Percentiles rank a stretch among this genome's conserved stretches.
Conservation (phyloP, 371 early-diverging fungal species). For the Smittium mucronatum region DNA sequence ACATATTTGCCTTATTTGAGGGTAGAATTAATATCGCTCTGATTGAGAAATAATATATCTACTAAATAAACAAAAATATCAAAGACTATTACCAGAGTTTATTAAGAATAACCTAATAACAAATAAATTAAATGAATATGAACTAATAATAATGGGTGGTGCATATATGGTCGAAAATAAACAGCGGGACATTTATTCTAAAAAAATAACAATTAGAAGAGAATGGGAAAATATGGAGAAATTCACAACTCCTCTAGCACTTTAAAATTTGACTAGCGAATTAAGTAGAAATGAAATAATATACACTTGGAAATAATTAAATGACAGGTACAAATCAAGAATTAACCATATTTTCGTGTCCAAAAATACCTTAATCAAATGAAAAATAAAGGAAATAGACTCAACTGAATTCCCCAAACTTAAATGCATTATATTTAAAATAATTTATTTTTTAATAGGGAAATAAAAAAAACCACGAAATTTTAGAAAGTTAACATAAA, state of each 20-base stretch:
- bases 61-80: neutral
- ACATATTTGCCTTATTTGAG: neutral
- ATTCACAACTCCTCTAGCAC: neutral
- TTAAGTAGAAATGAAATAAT: neutral
- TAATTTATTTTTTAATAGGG: neutral
- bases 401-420: neutral
- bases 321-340: neutral
- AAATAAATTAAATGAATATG: neutral
- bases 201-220: neutral
- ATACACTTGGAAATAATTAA: neutral
- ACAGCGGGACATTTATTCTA: neutral
- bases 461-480: neutral
- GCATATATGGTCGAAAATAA: constrained; percentile 7
- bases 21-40: constrained; percentile 2
- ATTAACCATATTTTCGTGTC: constrained; percentile 7
- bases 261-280: neutral
- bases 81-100: neutral
- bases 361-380: neutral
- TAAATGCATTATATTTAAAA: neutral
- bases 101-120: neutral
- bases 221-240: constrained; percentile 8
- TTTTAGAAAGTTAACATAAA: neutral
- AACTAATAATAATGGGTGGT: constrained; percentile 2
- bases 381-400: neutral
- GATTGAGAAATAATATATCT: constrained; percentile 1